A percentile compares a stretch with the other conserved stretches of the same genome.
Evolutionary conservation across 352 stramenopile genomes (phyloP).

Genomic region (Phytophthora agathidicida): DNA sequence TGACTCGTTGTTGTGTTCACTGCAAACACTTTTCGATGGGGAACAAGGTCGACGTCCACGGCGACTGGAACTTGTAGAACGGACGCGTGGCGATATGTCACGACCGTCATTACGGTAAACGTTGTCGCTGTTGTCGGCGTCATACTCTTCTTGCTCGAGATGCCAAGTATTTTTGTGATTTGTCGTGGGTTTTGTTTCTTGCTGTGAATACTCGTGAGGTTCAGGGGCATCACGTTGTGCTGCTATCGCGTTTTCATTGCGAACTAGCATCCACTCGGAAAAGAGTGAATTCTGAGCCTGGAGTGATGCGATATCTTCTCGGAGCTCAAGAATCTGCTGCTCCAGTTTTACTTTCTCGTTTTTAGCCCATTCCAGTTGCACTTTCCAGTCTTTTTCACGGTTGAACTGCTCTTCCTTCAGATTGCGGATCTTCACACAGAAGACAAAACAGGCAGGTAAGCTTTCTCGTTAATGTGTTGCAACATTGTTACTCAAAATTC

Average conservation of each 20-base stretch:
- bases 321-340: constrained; percentile 53
- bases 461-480: not conserved
- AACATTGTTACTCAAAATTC: not conserved
- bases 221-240: constrained; percentile 25
- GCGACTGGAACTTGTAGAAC: not conserved
- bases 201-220: constrained; percentile 5
- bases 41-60: constrained; percentile 5
- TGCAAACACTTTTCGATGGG: not conserved
- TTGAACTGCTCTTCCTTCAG: constrained; percentile 72
- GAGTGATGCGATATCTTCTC: constrained; percentile 63
- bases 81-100: constrained; percentile 1
- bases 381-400: constrained; percentile 68
- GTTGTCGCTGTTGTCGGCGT: constrained; percentile 14
- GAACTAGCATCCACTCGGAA: constrained; percentile 84
- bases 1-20: constrained; percentile 12
- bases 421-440: constrained; percentile 82
- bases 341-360: constrained; percentile 53
- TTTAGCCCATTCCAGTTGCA: constrained; percentile 55
- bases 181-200: not conserved
- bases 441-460: not conserved
- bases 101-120: not conserved
- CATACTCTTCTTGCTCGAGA: constrained; percentile 20
- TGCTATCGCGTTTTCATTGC: constrained; percentile 59
- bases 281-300: constrained; percentile 71
- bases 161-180: constrained; percentile 19